phyloP scores from a whole-genome alignment of 2,329 filamentous ascomycete genomes.

The Oidium heveae region DNA sequence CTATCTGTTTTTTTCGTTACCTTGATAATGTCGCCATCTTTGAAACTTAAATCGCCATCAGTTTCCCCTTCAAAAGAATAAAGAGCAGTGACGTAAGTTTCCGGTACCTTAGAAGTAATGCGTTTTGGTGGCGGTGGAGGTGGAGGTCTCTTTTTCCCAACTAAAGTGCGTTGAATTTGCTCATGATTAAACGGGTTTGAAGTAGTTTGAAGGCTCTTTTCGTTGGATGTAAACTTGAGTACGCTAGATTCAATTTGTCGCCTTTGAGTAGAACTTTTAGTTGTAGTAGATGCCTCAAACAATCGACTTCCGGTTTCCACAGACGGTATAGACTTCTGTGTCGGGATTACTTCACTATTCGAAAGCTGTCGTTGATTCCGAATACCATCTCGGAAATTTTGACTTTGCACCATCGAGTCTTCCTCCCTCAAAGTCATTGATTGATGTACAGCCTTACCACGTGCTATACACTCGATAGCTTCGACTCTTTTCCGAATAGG shows the following conservation, averaged over 20 bases:
- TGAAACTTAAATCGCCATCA: conserved; percentile 45
- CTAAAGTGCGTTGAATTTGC: conserved; percentile 12
- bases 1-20: conserved; percentile 57
- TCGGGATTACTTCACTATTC: background rate
- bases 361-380: conserved; percentile 19
- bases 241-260: conserved; percentile 4
- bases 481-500: conserved; percentile 42
- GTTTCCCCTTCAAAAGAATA: conserved; percentile 52
- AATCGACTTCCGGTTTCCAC: conserved; percentile 5
- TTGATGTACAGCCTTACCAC: conserved; percentile 39
- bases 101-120: conserved; percentile 20
- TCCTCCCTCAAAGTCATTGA: conserved; percentile 17
- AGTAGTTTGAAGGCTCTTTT: conserved; percentile 3
- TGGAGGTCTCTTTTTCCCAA: conserved; percentile 47
- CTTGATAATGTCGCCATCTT: conserved; percentile 51
- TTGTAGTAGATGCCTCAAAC: background rate
- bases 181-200: conserved; percentile 9
- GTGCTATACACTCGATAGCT: conserved; percentile 33
- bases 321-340: background rate
- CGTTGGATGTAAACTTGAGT: conserved; percentile 6
- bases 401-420: conserved; percentile 9
- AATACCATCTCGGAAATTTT: conserved; percentile 15
- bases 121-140: conserved; percentile 44
- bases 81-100: conserved; percentile 31
- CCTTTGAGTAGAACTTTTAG: conserved; percentile 1